A percentile compares a stretch with the other conserved stretches of the same genome.
Conservation (phyloP, 2,329 filamentous ascomycete genomes). For the Metarhizium anisopliae region DNA sequence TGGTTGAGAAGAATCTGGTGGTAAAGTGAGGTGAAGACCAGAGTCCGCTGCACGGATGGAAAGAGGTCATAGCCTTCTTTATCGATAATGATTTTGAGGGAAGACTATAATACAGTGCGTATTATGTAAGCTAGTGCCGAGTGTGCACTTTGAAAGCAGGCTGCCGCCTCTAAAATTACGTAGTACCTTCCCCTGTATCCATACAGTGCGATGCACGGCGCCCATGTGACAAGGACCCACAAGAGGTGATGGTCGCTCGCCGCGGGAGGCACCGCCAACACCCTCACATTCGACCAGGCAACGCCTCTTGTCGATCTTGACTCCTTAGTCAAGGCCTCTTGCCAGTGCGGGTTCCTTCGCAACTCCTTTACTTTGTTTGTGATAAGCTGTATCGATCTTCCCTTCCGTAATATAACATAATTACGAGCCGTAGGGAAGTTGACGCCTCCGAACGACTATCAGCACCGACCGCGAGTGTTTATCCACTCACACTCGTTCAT, state of each 20-base stretch:
- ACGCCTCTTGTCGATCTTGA: slow-evolving; percentile 1
- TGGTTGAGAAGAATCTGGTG: not conserved
- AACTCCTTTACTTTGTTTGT: not conserved
- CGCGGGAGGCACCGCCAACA: not conserved
- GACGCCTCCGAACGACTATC: not conserved
- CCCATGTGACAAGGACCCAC: slow-evolving; percentile 6
- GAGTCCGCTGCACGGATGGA: not conserved
- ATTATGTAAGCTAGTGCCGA: too few species aligned
- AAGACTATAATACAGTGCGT: not conserved
- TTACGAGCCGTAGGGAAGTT: not conserved
- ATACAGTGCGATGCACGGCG: slow-evolving; percentile 3
- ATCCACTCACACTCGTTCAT: not conserved
- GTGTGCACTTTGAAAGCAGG: not conserved
- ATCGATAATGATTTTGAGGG: not conserved
- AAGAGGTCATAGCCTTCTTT: not conserved
- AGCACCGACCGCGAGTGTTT: not conserved
- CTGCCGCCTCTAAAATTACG: not conserved
- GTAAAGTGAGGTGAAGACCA: not conserved
- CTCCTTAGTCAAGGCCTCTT: not conserved
- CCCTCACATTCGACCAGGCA: not conserved
- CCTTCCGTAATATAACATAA: not conserved
- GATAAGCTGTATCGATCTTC: not conserved
- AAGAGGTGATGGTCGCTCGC: not conserved
- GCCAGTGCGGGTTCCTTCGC: not conserved
- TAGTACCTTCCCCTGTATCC: not conserved